These are phyloP conservation scores for Anthracocystis setariae DNA, from an alignment of 1,284 basidiomycete species.

Conservation along the genomic window DNA sequence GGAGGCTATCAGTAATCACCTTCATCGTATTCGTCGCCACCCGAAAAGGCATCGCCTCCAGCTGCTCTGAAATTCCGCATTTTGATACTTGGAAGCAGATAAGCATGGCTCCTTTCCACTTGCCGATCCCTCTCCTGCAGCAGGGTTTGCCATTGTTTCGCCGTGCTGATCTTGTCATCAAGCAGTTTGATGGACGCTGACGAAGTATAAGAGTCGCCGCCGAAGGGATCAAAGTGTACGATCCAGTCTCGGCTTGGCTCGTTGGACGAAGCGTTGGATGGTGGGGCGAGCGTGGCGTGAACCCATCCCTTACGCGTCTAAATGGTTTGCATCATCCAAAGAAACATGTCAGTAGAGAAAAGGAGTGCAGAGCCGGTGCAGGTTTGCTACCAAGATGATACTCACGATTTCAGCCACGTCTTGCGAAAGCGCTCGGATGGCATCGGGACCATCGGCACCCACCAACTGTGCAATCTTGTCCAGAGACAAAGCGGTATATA, in stretches of 20 bases:
- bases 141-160: conserved; percentile 42
- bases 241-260: conserved; percentile 22
- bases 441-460: conserved; percentile 70
- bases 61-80: not conserved
- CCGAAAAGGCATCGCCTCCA: not conserved
- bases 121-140: conserved; percentile 40
- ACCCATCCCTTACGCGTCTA: conserved; percentile 41
- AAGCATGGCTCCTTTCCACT: conserved; percentile 30
- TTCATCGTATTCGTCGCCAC: not conserved
- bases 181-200: conserved; percentile 24
- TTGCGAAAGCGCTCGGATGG: conserved; percentile 71
- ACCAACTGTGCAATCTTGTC: conserved; percentile 76
- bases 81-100: conserved; percentile 23
- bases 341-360: not conserved
- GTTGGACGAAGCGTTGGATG: conserved; percentile 5
- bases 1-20: not conserved
- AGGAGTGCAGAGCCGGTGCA: not conserved
- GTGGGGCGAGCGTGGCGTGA: conserved; percentile 20
- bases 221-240: conserved; percentile 28
- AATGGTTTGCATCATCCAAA: not conserved
- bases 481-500: conserved; percentile 79
- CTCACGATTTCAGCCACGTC: conserved; percentile 79
- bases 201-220: conserved; percentile 28
- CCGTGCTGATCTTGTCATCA: conserved; percentile 33
- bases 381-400: conserved; percentile 1